These are phyloP conservation scores for Ilyonectria destructans DNA, from an alignment of 2,329 filamentous ascomycete species.

Conservation along the genomic window DNA sequence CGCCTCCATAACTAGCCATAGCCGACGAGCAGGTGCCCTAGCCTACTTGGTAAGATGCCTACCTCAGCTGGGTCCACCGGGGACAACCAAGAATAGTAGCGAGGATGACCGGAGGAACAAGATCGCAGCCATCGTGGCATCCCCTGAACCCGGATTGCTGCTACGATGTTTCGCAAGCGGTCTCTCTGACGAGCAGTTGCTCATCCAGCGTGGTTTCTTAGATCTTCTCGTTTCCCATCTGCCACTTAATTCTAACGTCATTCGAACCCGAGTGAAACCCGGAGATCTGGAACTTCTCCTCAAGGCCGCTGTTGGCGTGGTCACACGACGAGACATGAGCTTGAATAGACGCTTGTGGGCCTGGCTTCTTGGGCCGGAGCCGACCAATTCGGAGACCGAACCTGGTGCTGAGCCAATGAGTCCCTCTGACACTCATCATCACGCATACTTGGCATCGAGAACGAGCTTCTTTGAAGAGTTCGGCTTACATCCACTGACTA, in stretches of 20 bases:
- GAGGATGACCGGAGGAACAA: slow-evolving; percentile 61
- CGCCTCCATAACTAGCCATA: slow-evolving; percentile 91
- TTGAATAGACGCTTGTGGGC: slow-evolving; percentile 95
- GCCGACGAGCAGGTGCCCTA: slow-evolving; percentile 86
- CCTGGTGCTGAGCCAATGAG: slow-evolving; percentile 62
- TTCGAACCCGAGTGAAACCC: slow-evolving; percentile 81
- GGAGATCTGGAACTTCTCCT: slow-evolving; percentile 88
- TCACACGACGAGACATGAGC: slow-evolving; percentile 94
- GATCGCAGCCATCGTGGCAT: slow-evolving; percentile 79
- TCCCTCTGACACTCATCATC: slow-evolving; percentile 60
- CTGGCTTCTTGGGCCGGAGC: slow-evolving; percentile 91
- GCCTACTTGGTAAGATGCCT: slow-evolving; percentile 88
- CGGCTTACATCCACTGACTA: slow-evolving; percentile 82
- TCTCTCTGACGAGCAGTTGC: slow-evolving; percentile 86
- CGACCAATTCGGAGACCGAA: slow-evolving; percentile 65
- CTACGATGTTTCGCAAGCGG: slow-evolving; percentile 94
- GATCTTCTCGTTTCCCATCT: slow-evolving; percentile 93
- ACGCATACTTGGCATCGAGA: slow-evolving; percentile 68
- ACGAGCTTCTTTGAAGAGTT: slow-evolving; percentile 88
- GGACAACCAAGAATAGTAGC: slow-evolving; percentile 29
- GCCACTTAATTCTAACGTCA: slow-evolving; percentile 85
- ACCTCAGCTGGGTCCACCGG: slow-evolving; percentile 63
- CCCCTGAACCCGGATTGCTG: slow-evolving; percentile 91
- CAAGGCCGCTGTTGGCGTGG: slow-evolving; percentile 87
- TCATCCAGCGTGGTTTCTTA: slow-evolving; percentile 94